Conservation (phyloP, 208 protist species). For the Wallacemonas collosoma region DNA sequence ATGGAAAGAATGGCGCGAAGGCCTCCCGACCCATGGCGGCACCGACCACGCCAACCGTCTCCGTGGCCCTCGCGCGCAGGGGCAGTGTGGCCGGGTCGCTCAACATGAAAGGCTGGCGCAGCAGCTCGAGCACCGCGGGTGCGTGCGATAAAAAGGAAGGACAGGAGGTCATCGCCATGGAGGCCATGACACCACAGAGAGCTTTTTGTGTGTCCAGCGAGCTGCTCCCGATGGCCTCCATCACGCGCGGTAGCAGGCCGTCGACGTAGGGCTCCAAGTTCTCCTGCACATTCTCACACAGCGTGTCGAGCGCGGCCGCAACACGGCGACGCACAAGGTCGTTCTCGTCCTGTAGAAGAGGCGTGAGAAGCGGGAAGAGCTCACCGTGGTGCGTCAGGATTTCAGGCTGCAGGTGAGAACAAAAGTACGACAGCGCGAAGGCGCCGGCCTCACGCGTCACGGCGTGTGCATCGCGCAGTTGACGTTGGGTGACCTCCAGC, state of each 20-base stretch:
- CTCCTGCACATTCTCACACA: conserved; percentile 83
- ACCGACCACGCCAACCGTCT: conserved; percentile 78
- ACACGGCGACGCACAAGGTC: conserved; percentile 72
- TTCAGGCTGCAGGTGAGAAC: conserved; percentile 79
- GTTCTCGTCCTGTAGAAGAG: conserved; percentile 61
- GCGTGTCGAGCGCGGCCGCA: conserved; percentile 70
- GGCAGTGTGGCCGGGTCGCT: conserved; percentile 54
- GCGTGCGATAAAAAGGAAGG: conserved; percentile 56
- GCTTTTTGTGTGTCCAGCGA: conserved; percentile 71
- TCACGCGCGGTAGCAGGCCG: conserved; percentile 56
- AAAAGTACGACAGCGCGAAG: conserved; percentile 77
- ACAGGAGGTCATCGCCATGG: conserved; percentile 70
- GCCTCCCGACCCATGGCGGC: conserved; percentile 69
- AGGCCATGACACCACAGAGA: conserved; percentile 75
- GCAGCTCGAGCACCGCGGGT: conserved; percentile 58
- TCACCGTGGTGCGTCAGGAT: conserved; percentile 72
- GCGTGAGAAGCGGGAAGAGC: conserved; percentile 72
- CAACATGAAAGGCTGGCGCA: conserved; percentile 63
- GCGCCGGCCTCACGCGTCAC: conserved; percentile 74
- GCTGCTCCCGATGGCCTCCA: conserved; percentile 49
- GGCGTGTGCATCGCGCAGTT: conserved; percentile 53
- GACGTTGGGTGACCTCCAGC: conserved; percentile 50
- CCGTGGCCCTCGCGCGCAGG: conserved; percentile 79
- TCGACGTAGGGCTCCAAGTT: conserved; percentile 79
- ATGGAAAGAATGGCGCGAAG: conserved; percentile 66